A percentile compares a stretch with the other conserved stretches of the same genome.
phyloP scores from a whole-genome alignment of 208 protist genomes.

The Acanthamoeba lenticulata region DNA sequence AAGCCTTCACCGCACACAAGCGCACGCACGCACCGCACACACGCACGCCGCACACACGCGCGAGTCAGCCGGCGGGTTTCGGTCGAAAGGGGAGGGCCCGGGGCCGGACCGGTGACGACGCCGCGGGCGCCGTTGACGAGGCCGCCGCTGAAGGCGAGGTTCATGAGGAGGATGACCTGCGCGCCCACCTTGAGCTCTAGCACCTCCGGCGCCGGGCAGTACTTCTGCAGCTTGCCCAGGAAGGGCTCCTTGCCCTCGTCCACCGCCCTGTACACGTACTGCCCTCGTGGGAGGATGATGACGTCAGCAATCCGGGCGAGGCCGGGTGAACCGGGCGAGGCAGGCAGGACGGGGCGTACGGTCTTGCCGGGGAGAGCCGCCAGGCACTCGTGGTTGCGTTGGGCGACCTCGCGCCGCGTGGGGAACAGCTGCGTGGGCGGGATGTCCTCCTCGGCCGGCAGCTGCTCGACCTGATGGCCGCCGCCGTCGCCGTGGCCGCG shows the following conservation, averaged over 20 bases:
- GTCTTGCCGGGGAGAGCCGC: neutral
- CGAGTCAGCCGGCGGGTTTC: too few species aligned
- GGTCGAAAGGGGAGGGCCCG: neutral
- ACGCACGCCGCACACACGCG: too few species aligned
- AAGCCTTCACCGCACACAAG: neutral
- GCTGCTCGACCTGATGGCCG: neutral
- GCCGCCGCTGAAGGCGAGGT: slow-evolving; percentile 64
- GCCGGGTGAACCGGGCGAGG: too few species aligned
- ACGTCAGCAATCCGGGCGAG: too few species aligned
- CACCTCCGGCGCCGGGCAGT: slow-evolving; percentile 23
- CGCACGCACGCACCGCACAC: too few species aligned
- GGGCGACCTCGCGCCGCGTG: neutral
- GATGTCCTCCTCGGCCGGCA: neutral
- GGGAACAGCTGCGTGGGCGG: slow-evolving; percentile 33
- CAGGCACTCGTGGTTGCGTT: slow-evolving; percentile 22
- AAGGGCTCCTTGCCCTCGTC: slow-evolving; percentile 65
- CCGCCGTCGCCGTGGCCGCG: neutral
- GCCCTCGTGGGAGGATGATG: too few species aligned
- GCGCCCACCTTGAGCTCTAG: slow-evolving; percentile 22
- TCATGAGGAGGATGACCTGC: slow-evolving; percentile 85
- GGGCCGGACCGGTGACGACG: slow-evolving; percentile 37
- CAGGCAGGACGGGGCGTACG: too few species aligned
- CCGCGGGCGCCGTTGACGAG: slow-evolving; percentile 82
- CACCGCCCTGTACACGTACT: slow-evolving; percentile 12
- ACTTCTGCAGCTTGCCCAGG: slow-evolving; percentile 47